Percentiles rank a stretch among this genome's conserved stretches.
These are phyloP conservation scores for Elaeis guineensis DNA, from an alignment of 176 grass and related monocot species.

Conservation along the genomic window DNA sequence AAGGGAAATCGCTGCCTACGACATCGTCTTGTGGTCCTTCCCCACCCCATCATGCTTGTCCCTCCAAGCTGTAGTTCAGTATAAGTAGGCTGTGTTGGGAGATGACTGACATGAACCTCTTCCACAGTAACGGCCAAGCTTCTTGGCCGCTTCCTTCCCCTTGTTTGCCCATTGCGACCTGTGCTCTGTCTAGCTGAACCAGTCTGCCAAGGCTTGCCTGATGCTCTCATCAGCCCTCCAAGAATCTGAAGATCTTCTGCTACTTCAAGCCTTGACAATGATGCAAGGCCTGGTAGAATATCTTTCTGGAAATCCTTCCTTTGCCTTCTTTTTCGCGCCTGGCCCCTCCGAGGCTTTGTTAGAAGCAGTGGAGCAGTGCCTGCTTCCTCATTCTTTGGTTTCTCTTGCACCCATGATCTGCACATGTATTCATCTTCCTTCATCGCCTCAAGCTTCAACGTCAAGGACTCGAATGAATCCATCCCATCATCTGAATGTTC, in stretches of 20 bases:
- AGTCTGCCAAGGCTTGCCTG: constrained; percentile 39
- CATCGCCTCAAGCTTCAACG: constrained; percentile 67
- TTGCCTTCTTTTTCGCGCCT: constrained; percentile 56
- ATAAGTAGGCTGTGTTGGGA: background rate
- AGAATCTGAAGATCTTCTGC: constrained; percentile 75
- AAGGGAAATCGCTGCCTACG: background rate
- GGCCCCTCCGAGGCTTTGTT: constrained; percentile 52
- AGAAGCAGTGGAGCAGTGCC: constrained; percentile 43
- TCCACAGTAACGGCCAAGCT: too few relatives aligned
- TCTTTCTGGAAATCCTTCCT: constrained; percentile 86
- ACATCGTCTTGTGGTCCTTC: constrained; percentile 23
- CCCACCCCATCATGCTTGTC: constrained; percentile 14
- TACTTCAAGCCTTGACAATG: constrained; percentile 72
- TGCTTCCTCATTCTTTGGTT: constrained; percentile 33
- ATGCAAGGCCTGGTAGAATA: constrained; percentile 55
- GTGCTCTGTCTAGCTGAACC: constrained; percentile 30
- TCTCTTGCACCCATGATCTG: constrained; percentile 25
- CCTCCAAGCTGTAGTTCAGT: constrained; percentile 3
- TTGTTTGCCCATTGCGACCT: background rate
- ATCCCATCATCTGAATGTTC: constrained; percentile 28
- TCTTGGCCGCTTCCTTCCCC: too few relatives aligned
- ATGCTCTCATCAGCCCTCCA: constrained; percentile 55
- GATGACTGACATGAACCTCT: background rate
- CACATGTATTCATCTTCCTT: constrained; percentile 55
- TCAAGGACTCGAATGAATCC: constrained; percentile 83